phyloP scores from a whole-genome alignment of 2,329 filamentous ascomycete species.

The Cladosporium austrohemisphaericum region DNA sequence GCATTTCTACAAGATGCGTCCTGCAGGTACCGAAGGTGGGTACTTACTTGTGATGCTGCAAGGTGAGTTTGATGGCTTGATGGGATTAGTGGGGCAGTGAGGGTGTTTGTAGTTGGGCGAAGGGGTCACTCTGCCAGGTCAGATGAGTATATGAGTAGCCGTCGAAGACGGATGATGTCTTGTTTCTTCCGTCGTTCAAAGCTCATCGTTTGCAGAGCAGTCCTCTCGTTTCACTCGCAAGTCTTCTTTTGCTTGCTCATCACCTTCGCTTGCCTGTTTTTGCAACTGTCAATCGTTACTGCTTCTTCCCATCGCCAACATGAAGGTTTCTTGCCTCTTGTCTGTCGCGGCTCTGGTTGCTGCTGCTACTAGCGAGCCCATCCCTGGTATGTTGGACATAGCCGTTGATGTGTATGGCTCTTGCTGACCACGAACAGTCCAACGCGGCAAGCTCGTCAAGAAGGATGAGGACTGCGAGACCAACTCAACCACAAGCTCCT shows the following conservation, averaged over 20 bases:
- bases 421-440: conserved; percentile 15
- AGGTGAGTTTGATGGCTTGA: conserved; percentile 11
- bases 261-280: not conserved
- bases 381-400: conserved; percentile 14
- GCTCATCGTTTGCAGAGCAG: conserved; percentile 5
- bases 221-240: conserved; percentile 16
- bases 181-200: not conserved
- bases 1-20: conserved; percentile 7
- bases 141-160: conserved; percentile 6
- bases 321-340: conserved; percentile 16
- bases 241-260: conserved; percentile 14
- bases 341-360: conserved; percentile 16
- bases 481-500: conserved; percentile 13
- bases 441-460: conserved; percentile 14
- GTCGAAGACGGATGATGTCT: not conserved
- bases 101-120: conserved; percentile 1
- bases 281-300: conserved; percentile 11
- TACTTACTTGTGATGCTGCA: conserved; percentile 14
- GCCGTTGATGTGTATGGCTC: too few relatives aligned
- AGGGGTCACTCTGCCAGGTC: not conserved
- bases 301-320: conserved; percentile 9
- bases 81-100: too few relatives aligned
- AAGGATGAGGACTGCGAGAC: conserved; percentile 18
- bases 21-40: conserved; percentile 14
- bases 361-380: conserved; percentile 15